phyloP scores from a whole-genome alignment of 352 stramenopile genomes.

The Pythium aquatile region DNA sequence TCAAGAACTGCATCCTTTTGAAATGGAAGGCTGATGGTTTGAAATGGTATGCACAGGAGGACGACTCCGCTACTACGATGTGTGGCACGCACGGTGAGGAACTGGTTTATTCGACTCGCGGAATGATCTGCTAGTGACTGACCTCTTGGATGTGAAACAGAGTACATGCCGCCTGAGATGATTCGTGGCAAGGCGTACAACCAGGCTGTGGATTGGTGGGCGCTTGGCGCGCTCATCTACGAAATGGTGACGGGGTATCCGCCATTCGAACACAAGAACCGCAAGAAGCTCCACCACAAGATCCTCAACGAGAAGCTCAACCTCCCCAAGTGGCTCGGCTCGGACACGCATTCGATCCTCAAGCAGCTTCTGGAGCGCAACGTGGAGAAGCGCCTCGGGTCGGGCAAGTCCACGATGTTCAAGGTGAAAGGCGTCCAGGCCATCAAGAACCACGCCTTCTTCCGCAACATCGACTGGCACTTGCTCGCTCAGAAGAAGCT shows the following conservation, averaged over 20 bases:
- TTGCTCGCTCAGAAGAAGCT: constrained; percentile 91
- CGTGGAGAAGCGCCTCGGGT: constrained; percentile 92
- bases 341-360: constrained; percentile 92
- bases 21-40: neutral
- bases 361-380: constrained; percentile 97
- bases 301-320: constrained; percentile 84
- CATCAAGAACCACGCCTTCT: constrained; percentile 96
- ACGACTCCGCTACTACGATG: constrained; percentile 78
- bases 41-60: constrained; percentile 36
- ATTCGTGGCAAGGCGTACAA: constrained; percentile 83
- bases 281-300: constrained; percentile 86
- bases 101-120: neutral
- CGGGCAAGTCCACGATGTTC: constrained; percentile 96
- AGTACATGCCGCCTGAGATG: constrained; percentile 89
- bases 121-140: neutral
- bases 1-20: neutral
- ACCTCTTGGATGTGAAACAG: constrained; percentile 23
- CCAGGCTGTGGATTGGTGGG: constrained; percentile 87
- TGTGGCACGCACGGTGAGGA: constrained; percentile 72
- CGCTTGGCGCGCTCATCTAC: constrained; percentile 78
- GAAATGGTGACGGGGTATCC: constrained; percentile 87
- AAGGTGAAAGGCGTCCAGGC: constrained; percentile 95
- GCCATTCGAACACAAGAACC: constrained; percentile 79
- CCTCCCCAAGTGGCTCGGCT: constrained; percentile 77
- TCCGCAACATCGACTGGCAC: constrained; percentile 93